Evolutionary conservation across 73 alveolate species (phyloP).

Genomic region (Durusdinium trenchii): DNA sequence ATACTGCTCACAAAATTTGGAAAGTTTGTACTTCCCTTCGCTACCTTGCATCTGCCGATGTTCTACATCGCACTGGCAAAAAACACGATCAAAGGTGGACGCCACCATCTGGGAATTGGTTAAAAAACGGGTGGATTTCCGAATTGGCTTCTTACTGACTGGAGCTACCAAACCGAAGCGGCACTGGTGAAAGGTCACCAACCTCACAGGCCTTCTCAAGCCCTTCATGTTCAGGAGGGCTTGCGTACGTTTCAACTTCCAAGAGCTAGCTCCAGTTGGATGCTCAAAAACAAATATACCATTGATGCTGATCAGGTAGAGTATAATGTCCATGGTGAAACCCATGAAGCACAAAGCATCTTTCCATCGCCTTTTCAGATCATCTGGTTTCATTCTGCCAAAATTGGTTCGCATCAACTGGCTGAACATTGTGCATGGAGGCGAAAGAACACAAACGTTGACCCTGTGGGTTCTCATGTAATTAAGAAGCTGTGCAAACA

Average conservation of each 20-base stretch:
- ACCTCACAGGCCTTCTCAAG: neutral
- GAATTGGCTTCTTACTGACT: neutral
- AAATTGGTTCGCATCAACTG: constrained; percentile 7
- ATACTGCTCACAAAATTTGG: neutral
- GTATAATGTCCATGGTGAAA: neutral
- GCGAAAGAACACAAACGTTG: neutral
- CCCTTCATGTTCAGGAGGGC: neutral
- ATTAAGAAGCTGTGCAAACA: too few species aligned
- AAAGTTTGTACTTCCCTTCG: neutral
- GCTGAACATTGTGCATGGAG: constrained; percentile 33
- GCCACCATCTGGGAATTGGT: neutral
- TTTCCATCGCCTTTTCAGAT: neutral
- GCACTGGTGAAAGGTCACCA: constrained; percentile 12
- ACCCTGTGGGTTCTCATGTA: too few species aligned
- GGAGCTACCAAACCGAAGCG: neutral
- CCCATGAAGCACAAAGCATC: neutral
- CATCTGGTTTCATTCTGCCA: neutral
- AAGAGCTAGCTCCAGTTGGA: neutral
- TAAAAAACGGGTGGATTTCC: neutral
- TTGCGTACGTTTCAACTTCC: neutral
- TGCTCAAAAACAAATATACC: neutral
- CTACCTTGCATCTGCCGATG: neutral
- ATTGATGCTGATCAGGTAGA: neutral
- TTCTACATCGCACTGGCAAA: neutral
- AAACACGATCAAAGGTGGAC: neutral